Evolutionary conservation across 352 stramenopile genomes (phyloP), one percentile per base, ranked within the genome.

Genomic region (Globisporangium alternatum): DNA sequence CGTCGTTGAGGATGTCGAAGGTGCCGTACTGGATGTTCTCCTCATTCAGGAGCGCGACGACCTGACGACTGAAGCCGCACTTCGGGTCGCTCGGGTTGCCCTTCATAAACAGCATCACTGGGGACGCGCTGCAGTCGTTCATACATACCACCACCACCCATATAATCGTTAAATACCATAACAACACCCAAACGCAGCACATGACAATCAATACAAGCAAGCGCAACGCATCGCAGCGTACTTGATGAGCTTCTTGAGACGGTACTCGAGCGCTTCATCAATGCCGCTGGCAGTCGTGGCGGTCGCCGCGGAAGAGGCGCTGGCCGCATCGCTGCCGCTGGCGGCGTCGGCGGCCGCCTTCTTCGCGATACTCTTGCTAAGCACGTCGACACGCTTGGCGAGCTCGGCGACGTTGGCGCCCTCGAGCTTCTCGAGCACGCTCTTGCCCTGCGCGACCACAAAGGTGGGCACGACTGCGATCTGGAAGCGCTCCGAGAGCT

Each of bases 91-190:
- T 96, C 3, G 97, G 96, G 12, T 93, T 96, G 58, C 97, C 97
- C 77, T 99, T 99, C 96, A 99, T 99, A 76, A 99, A 99, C 22
- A 99, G 77, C 95, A 99, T 98, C 53, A 99, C 92, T 2, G 88
- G 78, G 33, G 90, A 91, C 19, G 87, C 87, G 53, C 74, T 89
- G 48, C 35, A 13, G 2, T 41, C 49, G 39, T 21, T 3, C 8
- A 19, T 6, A 43, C 28, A 37, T 37, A 44, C 22, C 12, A 62
- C 22, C 47, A 47, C 7, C 25, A 28, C 25, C 25, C 5, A 58
- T 28, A 43, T 2, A 28, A 19, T 10, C 51, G 15, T 7, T 25
- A 1, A 28, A 2, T 35, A 48, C 17, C 10, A 55, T 19, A 56
- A 21, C 17, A n/a, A 43, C 21, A 60, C 25, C 35, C 15, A 54